Base-by-base conservation (phyloP, 1,139 yeast species). In the Hyphopichia khmerensis region DNA sequence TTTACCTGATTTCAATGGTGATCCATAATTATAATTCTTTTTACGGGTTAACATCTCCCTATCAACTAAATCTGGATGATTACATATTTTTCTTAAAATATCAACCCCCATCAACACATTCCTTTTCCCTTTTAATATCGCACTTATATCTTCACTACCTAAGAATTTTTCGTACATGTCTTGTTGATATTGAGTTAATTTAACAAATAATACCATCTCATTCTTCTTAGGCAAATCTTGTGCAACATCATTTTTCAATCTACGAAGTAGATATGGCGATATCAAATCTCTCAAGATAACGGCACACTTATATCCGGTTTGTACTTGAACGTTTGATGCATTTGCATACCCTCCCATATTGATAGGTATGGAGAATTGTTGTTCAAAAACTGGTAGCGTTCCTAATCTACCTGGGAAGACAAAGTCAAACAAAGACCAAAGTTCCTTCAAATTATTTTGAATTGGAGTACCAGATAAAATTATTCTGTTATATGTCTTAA, bases 281-380 rank as follows among this genome's bases (percentile, higher is more conserved):
- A 93, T 89, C 52, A 93, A 65, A 53, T 93, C 96, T 42, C 96
- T 73, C 40, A 93, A 65, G 2, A 93, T 85, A 8, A 91, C 95
- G 0, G 99, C 99, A 69, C 98, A 93, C 60, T 90, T 90, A 59
- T 87, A 91, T 1, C 98, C 97, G 0, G 98, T 85, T 59, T 93
- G 98, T 0, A 95, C 98, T 58, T 95, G 98, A 4, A 93, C 80
- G 60, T 93, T 93, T 1, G 95, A 84, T 0, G 99, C 99, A 67
- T 93, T 93, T 2, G 99, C 96, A 63, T 95, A 93, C 0, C 99
- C 99, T n/a, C 99, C 99, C 64, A 88, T 78, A 56, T 90, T 91
- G 34, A 93, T 95, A 0, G 99, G 99, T 2, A 84, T 73, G 1
- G 96, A 86, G 61, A 93, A 93, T 58, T 93, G 96, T 43, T 80